Conservation (phyloP, 352 stramenopile species). For the Phytophthora sp. region DNA sequence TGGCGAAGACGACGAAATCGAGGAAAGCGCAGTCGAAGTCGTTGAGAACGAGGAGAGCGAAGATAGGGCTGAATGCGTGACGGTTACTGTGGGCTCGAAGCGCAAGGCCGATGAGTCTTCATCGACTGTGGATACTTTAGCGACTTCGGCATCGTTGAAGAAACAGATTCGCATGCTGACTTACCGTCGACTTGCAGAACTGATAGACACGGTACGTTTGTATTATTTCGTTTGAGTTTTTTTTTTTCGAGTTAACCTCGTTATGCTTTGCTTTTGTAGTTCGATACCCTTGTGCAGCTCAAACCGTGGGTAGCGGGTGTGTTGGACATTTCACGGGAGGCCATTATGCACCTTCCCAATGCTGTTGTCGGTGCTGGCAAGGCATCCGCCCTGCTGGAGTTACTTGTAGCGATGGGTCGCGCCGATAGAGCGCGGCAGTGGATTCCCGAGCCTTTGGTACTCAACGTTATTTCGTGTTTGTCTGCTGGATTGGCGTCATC, state of each 20-base stretch:
- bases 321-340: slow-evolving; percentile 52
- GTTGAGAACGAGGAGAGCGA: slow-evolving; percentile 27
- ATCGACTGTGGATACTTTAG: slow-evolving; percentile 9
- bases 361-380: slow-evolving; percentile 79
- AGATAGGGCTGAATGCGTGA: slow-evolving; percentile 1
- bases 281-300: slow-evolving; percentile 72
- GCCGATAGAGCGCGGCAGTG: slow-evolving; percentile 45
- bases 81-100: slow-evolving; percentile 23
- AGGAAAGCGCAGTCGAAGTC: slow-evolving; percentile 27
- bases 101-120: slow-evolving; percentile 16
- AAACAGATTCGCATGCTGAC: slow-evolving; percentile 85
- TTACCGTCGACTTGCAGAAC: slow-evolving; percentile 73
- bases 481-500: slow-evolving; percentile 54
- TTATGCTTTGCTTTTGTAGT: slow-evolving; percentile 33
- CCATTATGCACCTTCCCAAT: slow-evolving; percentile 72
- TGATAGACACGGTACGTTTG: slow-evolving; percentile 64
- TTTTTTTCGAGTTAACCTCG: slow-evolving; percentile 7
- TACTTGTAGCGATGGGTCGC: slow-evolving; percentile 69
- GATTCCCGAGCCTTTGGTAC: slow-evolving; percentile 43
- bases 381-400: slow-evolving; percentile 76
- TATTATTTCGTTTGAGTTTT: neutral
- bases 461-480: slow-evolving; percentile 71
- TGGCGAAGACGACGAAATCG: slow-evolving; percentile 19
- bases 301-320: slow-evolving; percentile 63
- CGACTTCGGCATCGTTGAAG: slow-evolving; percentile 55